Conservation (phyloP, 106 monocot genomes). For the Platanthera zijinensis region DNA sequence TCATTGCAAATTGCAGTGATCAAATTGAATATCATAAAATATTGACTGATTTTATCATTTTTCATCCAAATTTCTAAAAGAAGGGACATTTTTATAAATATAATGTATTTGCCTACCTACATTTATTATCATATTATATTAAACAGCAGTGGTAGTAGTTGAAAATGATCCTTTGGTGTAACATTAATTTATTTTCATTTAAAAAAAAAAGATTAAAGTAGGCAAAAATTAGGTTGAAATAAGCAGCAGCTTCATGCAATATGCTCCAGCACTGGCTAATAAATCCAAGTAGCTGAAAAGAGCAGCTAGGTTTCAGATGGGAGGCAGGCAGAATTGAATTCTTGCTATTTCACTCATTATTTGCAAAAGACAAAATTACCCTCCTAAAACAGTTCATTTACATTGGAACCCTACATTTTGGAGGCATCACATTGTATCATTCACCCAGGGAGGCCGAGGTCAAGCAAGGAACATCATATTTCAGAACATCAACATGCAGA, state of each 20-base stretch:
- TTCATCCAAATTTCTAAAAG: too few relatives aligned
- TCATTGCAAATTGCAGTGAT: too few relatives aligned
- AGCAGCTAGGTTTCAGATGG: neutral
- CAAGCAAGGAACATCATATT: constrained; percentile 10
- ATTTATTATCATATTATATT: neutral
- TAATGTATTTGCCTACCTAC: neutral
- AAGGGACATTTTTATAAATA: too few relatives aligned
- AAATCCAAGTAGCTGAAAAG: neutral
- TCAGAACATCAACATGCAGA: constrained; percentile 21
- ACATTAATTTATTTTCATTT: too few relatives aligned
- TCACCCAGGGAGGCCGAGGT: constrained; percentile 19
- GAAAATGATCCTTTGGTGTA: neutral
- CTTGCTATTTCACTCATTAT: neutral
- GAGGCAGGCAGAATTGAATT: neutral
- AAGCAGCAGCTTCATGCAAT: constrained; percentile 5
- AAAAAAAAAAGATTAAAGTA: neutral
- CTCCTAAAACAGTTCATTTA: neutral
- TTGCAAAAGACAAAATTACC: neutral
- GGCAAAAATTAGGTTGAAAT: neutral
- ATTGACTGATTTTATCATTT: too few relatives aligned
- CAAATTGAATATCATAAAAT: too few relatives aligned
- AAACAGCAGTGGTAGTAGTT: neutral
- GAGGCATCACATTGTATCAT: neutral
- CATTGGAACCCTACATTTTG: neutral
- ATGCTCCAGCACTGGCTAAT: neutral